Evolutionary conservation across 768 basidiomycete genomes (phyloP).

Genomic region (Tylopilus intermedius): DNA sequence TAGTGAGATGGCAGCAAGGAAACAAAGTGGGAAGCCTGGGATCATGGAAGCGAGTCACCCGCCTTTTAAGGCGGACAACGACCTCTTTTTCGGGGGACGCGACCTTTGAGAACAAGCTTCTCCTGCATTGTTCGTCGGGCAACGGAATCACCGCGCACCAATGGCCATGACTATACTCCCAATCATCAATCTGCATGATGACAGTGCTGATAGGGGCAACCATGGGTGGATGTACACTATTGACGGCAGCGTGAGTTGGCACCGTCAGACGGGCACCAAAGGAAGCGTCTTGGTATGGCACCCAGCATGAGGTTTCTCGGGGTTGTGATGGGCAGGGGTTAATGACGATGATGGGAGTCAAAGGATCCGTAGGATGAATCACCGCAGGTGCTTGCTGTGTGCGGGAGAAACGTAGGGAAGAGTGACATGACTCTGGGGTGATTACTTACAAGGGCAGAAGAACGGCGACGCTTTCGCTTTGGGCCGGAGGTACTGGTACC

Average conservation of each 20-base stretch:
- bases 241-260: not conserved
- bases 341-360: not conserved
- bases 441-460: not conserved
- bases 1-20: not conserved
- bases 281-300: not conserved
- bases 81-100: too few species aligned
- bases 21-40: not conserved
- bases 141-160: not conserved
- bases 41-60: not conserved
- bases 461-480: slow-evolving; percentile 1
- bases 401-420: not conserved
- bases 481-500: not conserved
- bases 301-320: not conserved
- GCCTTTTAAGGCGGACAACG: not conserved
- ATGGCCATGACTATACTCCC: not conserved
- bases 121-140: not conserved
- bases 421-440: not conserved
- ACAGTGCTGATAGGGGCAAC: not conserved
- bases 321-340: too few species aligned
- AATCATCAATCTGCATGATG: not conserved
- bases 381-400: not conserved
- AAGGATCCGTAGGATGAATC: not conserved
- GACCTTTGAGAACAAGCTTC: not conserved
- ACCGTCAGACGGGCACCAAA: not conserved
- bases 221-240: not conserved